phyloP scores from a whole-genome alignment of 1,284 basidiomycete species.

The Pyrrhoderma lamaoense region DNA sequence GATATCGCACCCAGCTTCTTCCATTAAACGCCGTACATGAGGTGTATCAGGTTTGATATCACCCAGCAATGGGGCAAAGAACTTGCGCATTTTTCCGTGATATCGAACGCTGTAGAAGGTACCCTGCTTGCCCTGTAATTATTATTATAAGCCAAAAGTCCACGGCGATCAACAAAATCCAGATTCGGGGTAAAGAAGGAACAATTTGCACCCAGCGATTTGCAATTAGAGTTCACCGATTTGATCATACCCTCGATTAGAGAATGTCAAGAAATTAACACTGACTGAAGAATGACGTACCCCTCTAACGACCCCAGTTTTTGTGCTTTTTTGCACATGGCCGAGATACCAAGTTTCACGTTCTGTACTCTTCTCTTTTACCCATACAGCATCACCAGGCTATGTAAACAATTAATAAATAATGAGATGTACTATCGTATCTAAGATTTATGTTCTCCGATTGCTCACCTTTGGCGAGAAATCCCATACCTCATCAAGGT shows the following conservation, averaged over 20 bases:
- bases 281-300: conserved; percentile 2
- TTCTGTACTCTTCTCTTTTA: conserved; percentile 13
- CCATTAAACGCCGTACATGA: conserved; percentile 10
- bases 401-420: background rate
- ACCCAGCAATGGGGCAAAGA: conserved; percentile 16
- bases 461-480: conserved; percentile 13
- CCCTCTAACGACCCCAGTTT: conserved; percentile 10
- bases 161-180: background rate
- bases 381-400: conserved; percentile 18
- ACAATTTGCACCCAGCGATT: too few species aligned
- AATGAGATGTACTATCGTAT: background rate
- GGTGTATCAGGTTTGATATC: conserved; percentile 19
- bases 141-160: background rate
- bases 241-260: too few species aligned
- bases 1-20: conserved; percentile 13
- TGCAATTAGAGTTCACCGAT: too few species aligned
- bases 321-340: conserved; percentile 10
- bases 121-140: conserved; percentile 12
- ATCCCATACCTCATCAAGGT: conserved; percentile 17
- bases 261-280: background rate
- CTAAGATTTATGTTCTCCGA: background rate
- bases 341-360: conserved; percentile 17
- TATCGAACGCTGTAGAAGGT: conserved; percentile 17
- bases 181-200: too few species aligned
- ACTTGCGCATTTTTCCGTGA: conserved; percentile 11